Conservation (phyloP, 2,329 filamentous ascomycete species). For the Hypoxylon sp. region DNA sequence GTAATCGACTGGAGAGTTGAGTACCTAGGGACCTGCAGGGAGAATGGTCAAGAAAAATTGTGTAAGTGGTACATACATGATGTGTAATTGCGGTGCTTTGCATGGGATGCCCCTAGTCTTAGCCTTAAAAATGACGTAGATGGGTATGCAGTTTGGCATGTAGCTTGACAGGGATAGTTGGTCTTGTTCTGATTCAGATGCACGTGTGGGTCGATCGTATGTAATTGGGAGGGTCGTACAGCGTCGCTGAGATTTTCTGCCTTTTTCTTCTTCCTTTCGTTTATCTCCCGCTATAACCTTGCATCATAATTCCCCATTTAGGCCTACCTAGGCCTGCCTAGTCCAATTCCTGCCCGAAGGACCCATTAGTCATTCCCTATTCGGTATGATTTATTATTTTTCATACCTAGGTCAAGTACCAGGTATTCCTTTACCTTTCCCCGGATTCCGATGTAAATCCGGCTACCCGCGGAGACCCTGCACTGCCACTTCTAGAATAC, state of each 20-base stretch:
- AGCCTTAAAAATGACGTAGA: slow-evolving; percentile 38
- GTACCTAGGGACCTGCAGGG: not conserved
- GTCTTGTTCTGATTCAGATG: slow-evolving; percentile 23
- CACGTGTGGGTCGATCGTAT: slow-evolving; percentile 35
- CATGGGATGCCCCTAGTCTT: slow-evolving; percentile 19
- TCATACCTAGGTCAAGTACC: slow-evolving; percentile 1
- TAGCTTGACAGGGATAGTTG: slow-evolving; percentile 26
- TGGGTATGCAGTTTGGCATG: slow-evolving; percentile 25
- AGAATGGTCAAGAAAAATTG: not conserved
- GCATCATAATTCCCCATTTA: slow-evolving; percentile 36
- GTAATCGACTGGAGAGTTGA: slow-evolving; percentile 16
- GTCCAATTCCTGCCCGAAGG: slow-evolving; percentile 30
- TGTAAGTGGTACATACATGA: slow-evolving; percentile 30
- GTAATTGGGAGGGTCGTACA: slow-evolving; percentile 31
- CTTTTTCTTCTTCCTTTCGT: slow-evolving; percentile 9
- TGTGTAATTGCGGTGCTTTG: slow-evolving; percentile 22
- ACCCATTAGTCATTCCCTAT: slow-evolving; percentile 27
- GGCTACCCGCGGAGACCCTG: slow-evolving; percentile 29
- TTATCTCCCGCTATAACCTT: slow-evolving; percentile 25
- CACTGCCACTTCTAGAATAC: slow-evolving; percentile 43
- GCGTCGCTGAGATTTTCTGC: slow-evolving; percentile 20
- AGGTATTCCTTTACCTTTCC: not conserved
- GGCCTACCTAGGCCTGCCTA: slow-evolving; percentile 32
- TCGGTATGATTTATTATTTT: slow-evolving; percentile 10
- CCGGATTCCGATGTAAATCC: slow-evolving; percentile 35